Evolutionary conservation across 208 protist species (phyloP).

Genomic region (Novymonas esmeraldas): DNA sequence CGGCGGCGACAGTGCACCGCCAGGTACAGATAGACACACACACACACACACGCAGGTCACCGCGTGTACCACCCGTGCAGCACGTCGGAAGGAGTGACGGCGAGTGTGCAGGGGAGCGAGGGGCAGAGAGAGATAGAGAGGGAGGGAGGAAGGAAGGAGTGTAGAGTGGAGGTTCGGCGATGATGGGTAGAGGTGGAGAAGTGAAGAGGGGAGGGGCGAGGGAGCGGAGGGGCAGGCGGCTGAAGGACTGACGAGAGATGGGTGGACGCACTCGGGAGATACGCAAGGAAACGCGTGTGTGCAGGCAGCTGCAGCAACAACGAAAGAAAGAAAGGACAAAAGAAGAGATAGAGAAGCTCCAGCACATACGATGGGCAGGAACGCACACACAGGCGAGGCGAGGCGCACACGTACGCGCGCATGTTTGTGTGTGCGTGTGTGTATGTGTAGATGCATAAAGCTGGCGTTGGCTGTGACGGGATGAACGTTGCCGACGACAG

Average conservation of each 20-base stretch:
- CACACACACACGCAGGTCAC: neutral
- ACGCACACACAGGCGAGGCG: neutral
- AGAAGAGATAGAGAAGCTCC: neutral
- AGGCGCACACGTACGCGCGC: too few relatives aligned
- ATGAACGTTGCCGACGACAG: neutral
- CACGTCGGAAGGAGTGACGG: too few relatives aligned
- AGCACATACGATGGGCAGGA: neutral
- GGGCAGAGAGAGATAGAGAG: neutral
- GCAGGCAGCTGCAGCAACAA: too few relatives aligned
- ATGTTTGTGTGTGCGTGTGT: too few relatives aligned
- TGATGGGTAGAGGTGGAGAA: neutral
- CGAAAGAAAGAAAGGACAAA: neutral
- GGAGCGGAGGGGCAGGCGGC: neutral
- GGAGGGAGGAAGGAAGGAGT: neutral
- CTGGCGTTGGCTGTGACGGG: too few relatives aligned
- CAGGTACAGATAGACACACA: neutral
- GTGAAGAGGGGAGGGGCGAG: neutral
- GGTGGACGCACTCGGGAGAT: neutral
- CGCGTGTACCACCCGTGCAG: too few relatives aligned
- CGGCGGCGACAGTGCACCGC: neutral
- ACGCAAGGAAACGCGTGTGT: too few relatives aligned
- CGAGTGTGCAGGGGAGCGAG: neutral
- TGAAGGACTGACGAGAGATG: neutral
- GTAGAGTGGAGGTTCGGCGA: neutral
- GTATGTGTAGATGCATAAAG: too few relatives aligned